Conservation (phyloP, 441 rosid species). For the Arabidopsis lyrata region DNA sequence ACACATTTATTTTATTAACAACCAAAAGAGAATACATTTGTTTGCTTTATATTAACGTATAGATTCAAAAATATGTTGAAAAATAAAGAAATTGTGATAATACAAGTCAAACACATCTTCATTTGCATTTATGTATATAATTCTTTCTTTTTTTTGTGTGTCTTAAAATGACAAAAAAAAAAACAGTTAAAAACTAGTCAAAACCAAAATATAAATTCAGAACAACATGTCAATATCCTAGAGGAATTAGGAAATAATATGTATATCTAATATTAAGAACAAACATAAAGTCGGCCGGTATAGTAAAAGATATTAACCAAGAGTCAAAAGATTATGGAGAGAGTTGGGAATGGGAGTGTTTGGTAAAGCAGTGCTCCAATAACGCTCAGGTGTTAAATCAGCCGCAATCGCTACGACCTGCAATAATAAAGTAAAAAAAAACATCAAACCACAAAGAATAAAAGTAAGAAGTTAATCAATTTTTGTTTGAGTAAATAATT, state of each 20-base stretch:
- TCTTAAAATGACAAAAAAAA: not conserved
- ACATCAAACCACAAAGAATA: not conserved
- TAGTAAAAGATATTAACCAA: constrained; percentile 46
- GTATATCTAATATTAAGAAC: not conserved
- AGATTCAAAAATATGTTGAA: not conserved
- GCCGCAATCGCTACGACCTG: constrained; percentile 63
- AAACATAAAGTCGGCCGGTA: not conserved
- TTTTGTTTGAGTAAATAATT: not conserved
- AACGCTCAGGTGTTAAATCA: constrained; percentile 61
- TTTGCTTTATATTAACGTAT: not conserved
- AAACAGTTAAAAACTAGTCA: not conserved
- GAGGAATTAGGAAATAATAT: not conserved
- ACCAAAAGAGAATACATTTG: not conserved
- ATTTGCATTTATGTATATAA: constrained; percentile 8
- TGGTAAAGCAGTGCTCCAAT: constrained; percentile 81
- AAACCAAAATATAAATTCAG: constrained; percentile 4
- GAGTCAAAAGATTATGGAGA: constrained; percentile 60
- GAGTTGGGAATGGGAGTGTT: constrained; percentile 81
- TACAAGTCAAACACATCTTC: constrained; percentile 2
- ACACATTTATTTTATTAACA: not conserved
- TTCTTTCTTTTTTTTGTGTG: not conserved
- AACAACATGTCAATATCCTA: not conserved
- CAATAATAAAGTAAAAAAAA: constrained; percentile 27
- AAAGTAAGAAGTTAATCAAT: not conserved
- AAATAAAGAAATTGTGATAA: not conserved